Evolutionary conservation across 1,284 basidiomycete species (phyloP).

Genomic region (Earliella scabrosa): DNA sequence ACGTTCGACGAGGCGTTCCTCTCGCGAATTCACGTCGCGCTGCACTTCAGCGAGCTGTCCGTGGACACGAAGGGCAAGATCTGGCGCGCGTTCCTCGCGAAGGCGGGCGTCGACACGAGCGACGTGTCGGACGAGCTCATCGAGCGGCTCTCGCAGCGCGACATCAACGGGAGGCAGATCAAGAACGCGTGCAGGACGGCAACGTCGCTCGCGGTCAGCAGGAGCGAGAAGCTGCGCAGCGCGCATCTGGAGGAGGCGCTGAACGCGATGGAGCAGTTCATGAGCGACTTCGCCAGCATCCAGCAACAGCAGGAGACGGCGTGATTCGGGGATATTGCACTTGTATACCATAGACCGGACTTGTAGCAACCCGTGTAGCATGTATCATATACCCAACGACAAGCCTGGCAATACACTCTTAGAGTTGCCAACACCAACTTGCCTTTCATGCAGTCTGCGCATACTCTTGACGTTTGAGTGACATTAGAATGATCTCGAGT

Average conservation of each 20-base stretch:
- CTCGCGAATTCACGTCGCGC: slow-evolving; percentile 57
- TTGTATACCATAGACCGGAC: no score
- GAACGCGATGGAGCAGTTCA: slow-evolving; percentile 63
- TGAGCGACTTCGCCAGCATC: slow-evolving; percentile 44
- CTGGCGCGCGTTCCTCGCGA: slow-evolving; percentile 2
- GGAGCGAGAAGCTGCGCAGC: slow-evolving; percentile 46
- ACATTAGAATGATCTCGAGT: no score
- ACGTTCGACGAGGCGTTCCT: slow-evolving; percentile 68
- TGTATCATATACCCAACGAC: no score
- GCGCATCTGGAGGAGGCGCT: slow-evolving; percentile 57
- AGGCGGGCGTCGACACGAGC: slow-evolving; percentile 33
- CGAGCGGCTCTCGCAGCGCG: slow-evolving; percentile 44
- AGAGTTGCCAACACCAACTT: no score
- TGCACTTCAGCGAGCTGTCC: slow-evolving; percentile 48
- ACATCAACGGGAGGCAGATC: slow-evolving; percentile 63
- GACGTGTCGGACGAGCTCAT: slow-evolving; percentile 38
- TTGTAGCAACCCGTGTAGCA: no score
- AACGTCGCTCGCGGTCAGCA: slow-evolving; percentile 54
- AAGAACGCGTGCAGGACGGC: slow-evolving; percentile 66
- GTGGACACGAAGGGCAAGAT: not conserved
- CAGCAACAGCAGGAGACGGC: no score
- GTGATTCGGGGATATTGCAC: no score
- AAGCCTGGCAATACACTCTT: no score
- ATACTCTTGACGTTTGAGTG: no score
- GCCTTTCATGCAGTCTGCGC: no score